Evolutionary conservation across 257 asterid species (phyloP).

Genomic region (Striga asiatica): DNA sequence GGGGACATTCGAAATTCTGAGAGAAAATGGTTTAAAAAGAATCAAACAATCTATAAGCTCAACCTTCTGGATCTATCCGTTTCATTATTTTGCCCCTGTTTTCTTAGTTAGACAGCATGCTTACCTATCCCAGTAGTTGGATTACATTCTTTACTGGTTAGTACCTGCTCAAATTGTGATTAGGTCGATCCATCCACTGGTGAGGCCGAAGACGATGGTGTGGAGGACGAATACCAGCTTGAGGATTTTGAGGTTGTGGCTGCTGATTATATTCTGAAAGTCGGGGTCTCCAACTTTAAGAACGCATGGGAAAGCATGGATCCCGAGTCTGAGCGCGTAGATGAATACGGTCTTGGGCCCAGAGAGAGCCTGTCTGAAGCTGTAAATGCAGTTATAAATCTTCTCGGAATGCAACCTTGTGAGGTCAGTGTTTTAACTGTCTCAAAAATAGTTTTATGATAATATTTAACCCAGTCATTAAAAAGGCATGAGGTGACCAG

Average conservation of each 20-base stretch:
- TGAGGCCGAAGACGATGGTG: conserved; percentile 97
- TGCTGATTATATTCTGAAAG: conserved; percentile 85
- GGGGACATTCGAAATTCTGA: too few relatives aligned
- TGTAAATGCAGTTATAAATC: conserved; percentile 73
- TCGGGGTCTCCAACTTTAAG: conserved; percentile 88
- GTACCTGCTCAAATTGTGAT: conserved; percentile 1
- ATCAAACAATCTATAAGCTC: too few relatives aligned
- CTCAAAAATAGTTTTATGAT: neutral
- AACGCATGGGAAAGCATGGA: conserved; percentile 96
- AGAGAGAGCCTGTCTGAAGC: conserved; percentile 87
- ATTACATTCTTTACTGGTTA: neutral
- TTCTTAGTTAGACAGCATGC: neutral
- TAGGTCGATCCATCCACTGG: conserved; percentile 95
- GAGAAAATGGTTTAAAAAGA: too few relatives aligned
- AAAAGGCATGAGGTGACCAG: too few relatives aligned
- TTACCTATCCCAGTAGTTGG: neutral
- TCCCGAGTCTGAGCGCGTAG: conserved; percentile 61
- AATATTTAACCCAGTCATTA: too few relatives aligned
- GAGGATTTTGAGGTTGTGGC: conserved; percentile 92
- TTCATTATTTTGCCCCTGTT: neutral
- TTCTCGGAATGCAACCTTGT: conserved; percentile 98
- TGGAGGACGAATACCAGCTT: conserved; percentile 94
- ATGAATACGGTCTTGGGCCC: conserved; percentile 96
- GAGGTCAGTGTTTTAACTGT: conserved; percentile 55
- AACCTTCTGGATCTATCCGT: too few relatives aligned